Conservation (phyloP, 148 eudicot genomes). For the Cornus suecica region DNA sequence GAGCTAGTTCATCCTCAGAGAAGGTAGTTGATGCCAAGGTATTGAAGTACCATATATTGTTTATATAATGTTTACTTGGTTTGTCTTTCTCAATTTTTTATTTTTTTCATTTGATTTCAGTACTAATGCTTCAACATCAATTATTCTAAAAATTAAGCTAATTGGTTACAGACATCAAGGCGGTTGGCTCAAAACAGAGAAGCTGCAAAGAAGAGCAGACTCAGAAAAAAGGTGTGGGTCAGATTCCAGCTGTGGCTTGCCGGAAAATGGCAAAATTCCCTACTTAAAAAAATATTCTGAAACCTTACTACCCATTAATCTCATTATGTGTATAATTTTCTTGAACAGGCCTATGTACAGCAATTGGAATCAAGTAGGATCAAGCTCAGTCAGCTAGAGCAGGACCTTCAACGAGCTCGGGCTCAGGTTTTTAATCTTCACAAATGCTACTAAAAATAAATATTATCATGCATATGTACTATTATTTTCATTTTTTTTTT, state of each 20-base stretch:
- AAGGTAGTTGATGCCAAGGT: slow-evolving; percentile 92
- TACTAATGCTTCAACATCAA: too few relatives aligned
- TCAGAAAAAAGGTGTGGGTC: slow-evolving; percentile 66
- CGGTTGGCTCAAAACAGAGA: slow-evolving; percentile 99
- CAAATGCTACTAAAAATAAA: neutral
- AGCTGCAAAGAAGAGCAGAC: slow-evolving; percentile 96
- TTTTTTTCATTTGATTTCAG: neutral
- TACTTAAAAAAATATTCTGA: neutral
- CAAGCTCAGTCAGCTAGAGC: slow-evolving; percentile 81
- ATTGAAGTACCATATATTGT: neutral
- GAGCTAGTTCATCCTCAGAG: slow-evolving; percentile 67
- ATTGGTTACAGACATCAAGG: slow-evolving; percentile 61
- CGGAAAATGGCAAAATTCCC: neutral
- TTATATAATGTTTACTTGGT: neutral
- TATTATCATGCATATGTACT: neutral
- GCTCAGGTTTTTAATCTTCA: slow-evolving; percentile 50
- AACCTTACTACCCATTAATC: neutral
- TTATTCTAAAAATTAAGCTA: neutral
- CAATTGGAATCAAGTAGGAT: slow-evolving; percentile 91
- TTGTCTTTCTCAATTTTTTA: neutral
- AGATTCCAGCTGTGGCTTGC: neutral
- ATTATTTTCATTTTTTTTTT: neutral
- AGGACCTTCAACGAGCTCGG: slow-evolving; percentile 85
- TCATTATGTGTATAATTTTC: neutral
- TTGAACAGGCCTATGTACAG: slow-evolving; percentile 80